Base-by-base conservation (phyloP, 179 eudicot species). In the Gypsophila paniculata region DNA sequence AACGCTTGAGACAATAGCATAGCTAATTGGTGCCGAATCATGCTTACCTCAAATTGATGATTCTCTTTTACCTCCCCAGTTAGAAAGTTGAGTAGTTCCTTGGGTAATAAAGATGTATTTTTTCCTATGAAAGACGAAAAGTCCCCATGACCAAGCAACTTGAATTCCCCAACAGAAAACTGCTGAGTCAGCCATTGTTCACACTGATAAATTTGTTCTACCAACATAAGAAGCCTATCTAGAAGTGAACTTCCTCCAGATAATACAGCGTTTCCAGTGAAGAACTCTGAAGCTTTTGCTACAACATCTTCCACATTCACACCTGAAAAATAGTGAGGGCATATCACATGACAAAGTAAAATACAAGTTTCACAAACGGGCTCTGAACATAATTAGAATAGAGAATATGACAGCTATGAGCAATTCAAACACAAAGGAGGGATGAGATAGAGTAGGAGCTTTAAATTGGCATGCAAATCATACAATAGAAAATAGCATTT, bases 91-190 rank as follows among this genome's bases (percentile, higher is more conserved):
- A 63, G 81, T 48, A 95, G 72, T 70, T 74, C 82, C 65, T 77
- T 69, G 59, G 94, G 88, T 70, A 91, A 75, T 51, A 76, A 55
- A 79, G 82, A 79, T 54, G 51, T 61, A 75, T 92, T 76, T 62
- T 74, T 78, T 83, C 86, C 90, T 46, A 92, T 5, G 77, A 90
- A 90, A 23, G 61, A 69, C 70, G 81, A 77, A 76, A 82, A 86
- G 3, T 90, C 92, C 76, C 97, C 97, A 79, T 87, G 80, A 72
- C 97, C 97, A 84, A 95, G 87, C 68, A 82, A 84, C 74, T 82
- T 84, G 61, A 95, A 95, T 26, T 87, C 78, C 76, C 84, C 68
- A 4, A 90, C 91, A 46, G 85, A 86, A 77, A 88, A 92, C 72
- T 87, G 89, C 75, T 84, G 74, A 62, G 74, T 74, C 76, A 95